Evolutionary conservation across 73 alveolate genomes (phyloP), one percentile per base, ranked within the genome.

Genomic region (Uronychia setigera): DNA sequence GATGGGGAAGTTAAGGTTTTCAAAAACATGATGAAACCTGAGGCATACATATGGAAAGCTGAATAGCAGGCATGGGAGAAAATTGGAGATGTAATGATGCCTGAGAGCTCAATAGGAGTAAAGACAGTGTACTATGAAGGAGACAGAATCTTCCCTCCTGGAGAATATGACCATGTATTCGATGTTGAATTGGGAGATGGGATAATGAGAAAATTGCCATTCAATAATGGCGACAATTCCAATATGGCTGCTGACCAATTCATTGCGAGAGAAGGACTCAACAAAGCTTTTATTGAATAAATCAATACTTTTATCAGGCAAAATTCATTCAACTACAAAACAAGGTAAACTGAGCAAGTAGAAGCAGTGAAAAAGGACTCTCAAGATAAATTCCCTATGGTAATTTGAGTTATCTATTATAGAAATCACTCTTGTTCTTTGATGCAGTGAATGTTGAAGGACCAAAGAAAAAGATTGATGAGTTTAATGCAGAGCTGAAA

Each of bases 1-100:
- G 99, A 98, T 79, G 99, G 99, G 0, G 99, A 98, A 82, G 90
- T 98, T 31, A 95, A 97, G 91, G 86, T 98, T 1, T 98, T 98
- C 90, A 95, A 92, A 88, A 96, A 96, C 91, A 96, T 95, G 76
- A 93, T 93, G 29, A 93, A 81, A 32, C 98, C 98, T 26, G 99
- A 98, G 87, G 99, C 99, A 0, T 98, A 97, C 87, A 83, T 93
- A 83, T 98, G 98, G 98, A 98, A 98, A 86, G 96, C 85, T 31
- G 93, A 95, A 32, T 96, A 87, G 32, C 77, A 86, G 26, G 93
- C 84, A 58, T 98, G 99, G 99, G 98, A 96, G 80, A 85, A 90
- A 80, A 90, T 98, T 25, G 99, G 99, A 29, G 99, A 98, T 85
- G 99, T 97, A 25, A 88, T 96, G 92, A 97, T 87, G 79, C 97